phyloP scores from a whole-genome alignment of 2,329 filamentous ascomycete genomes.

The Arthrobotrys megalospora region DNA sequence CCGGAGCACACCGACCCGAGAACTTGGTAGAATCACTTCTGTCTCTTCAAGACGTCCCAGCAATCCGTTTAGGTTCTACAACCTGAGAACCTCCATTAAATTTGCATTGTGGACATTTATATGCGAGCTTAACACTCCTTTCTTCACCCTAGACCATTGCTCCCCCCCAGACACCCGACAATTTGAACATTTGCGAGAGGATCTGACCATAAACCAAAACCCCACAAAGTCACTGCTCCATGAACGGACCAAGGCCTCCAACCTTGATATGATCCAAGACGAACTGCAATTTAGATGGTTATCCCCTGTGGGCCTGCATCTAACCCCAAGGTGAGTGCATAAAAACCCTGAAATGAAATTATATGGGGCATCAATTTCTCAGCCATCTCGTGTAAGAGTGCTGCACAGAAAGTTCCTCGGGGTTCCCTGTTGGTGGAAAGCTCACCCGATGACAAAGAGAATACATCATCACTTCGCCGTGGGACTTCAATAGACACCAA shows the following conservation, averaged over 20 bases:
- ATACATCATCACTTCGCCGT: conserved; percentile 54
- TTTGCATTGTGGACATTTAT: conserved; percentile 25
- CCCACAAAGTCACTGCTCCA: conserved; percentile 39
- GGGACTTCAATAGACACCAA: conserved; percentile 56
- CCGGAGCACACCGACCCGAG: conserved; percentile 60
- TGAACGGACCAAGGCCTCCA: conserved; percentile 44
- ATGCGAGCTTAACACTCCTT: conserved; percentile 10
- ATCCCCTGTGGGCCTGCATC: conserved; percentile 59
- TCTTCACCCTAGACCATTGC: background rate
- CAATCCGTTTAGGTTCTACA: conserved; percentile 57
- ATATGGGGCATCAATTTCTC: conserved; percentile 55
- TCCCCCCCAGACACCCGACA: background rate
- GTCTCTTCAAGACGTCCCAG: conserved; percentile 58
- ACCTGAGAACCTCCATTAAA: conserved; percentile 30
- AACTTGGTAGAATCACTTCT: conserved; percentile 60
- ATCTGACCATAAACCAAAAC: conserved; percentile 2
- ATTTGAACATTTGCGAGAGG: conserved; percentile 2
- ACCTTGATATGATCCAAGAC: conserved; percentile 45
- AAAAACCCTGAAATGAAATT: conserved; percentile 61
- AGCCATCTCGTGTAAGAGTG: conserved; percentile 51
- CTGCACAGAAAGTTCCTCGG: conserved; percentile 53
- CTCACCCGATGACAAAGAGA: conserved; percentile 40
- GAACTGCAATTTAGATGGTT: conserved; percentile 57
- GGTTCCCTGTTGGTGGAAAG: conserved; percentile 50
- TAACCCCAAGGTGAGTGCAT: conserved; percentile 58